Evolutionary conservation across 129 eudicot species (phyloP), one percentile per base, ranked within the genome.

Genomic region (Flaveria linearis): DNA sequence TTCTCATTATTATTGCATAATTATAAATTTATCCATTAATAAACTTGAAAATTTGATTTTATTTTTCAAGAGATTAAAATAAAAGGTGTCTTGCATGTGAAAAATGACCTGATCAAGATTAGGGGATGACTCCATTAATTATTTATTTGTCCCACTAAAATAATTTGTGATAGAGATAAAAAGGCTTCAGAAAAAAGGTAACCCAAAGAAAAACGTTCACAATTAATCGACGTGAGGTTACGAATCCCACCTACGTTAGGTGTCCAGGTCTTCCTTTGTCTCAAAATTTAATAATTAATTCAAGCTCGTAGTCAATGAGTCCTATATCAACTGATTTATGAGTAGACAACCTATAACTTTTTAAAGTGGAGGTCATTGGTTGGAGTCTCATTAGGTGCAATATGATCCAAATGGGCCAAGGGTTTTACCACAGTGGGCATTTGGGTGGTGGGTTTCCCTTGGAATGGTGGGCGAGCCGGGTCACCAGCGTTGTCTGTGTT

Each of bases 221-320:
- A 46, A 45, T 57, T 30, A 23, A 33, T 70, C 71, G 70, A 78
- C 71, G 72, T 62, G 77, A 26, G 77, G 72, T 78, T 72, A 71
- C 66, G 82, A 56, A 64, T 30, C 53, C 77, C 77, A 78, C 82
- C 72, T 71, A 20, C 13, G 17, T 58, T 60, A 43, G 13, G 36
- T 47, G 63, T 70, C 53, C 43, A 28, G 43, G 30, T 62, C 43
- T 62, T 62, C 20, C 12, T 12, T 5, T 62, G 30, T 5, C 5
- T 62, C 14, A 3, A 8, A 13, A 28, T 28, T 11, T 58, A 23
- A 10, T 23, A 58, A 7, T 63, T 1, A 63, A 28, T 15, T 63
- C 20, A 28, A 30, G 13, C 22, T 20, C 11, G 20, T 63, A n/a
- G n/a, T n/a, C n/a, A n/a, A n/a, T n/a, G n/a, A n/a, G n/a, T n/a